Conservation (phyloP, 352 stramenopile species). For the Globisporangium canariense region DNA sequence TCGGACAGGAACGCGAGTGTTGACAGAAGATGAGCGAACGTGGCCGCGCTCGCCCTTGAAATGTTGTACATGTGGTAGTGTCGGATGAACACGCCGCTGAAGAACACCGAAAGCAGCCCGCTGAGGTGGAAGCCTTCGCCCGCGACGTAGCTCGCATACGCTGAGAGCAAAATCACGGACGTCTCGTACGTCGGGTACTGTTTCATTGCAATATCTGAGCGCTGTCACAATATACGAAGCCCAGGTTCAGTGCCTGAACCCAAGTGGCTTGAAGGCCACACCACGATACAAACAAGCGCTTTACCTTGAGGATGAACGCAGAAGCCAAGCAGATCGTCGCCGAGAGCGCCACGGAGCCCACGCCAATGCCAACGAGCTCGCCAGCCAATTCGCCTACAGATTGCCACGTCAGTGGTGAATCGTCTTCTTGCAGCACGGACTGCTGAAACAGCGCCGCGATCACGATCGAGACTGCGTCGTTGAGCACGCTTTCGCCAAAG, state of each 20-base stretch:
- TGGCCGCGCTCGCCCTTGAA: constrained; percentile 44
- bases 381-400: constrained; percentile 29
- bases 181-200: constrained; percentile 59
- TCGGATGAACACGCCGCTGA: constrained; percentile 79
- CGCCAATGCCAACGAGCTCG: constrained; percentile 32
- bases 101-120: constrained; percentile 91
- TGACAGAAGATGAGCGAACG: constrained; percentile 59
- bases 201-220: constrained; percentile 31
- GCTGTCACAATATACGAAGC: too few relatives aligned
- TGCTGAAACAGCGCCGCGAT: constrained; percentile 55
- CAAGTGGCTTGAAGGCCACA: not conserved
- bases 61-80: constrained; percentile 79
- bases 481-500: constrained; percentile 87
- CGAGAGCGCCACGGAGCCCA: constrained; percentile 44
- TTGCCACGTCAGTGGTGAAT: constrained; percentile 18
- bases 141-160: constrained; percentile 71
- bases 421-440: constrained; percentile 33
- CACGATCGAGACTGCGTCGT: constrained; percentile 61
- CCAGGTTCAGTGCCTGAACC: not conserved
- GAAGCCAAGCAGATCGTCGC: constrained; percentile 42
- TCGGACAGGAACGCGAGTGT: constrained; percentile 66
- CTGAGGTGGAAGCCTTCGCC: constrained; percentile 65
- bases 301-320: constrained; percentile 26
- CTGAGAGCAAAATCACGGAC: constrained; percentile 63
- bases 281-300: too few relatives aligned